A percentile compares a stretch with the other conserved stretches of the same genome.
phyloP scores from a whole-genome alignment of 805 yeast species.

The Zygosaccharomyces lentus region DNA sequence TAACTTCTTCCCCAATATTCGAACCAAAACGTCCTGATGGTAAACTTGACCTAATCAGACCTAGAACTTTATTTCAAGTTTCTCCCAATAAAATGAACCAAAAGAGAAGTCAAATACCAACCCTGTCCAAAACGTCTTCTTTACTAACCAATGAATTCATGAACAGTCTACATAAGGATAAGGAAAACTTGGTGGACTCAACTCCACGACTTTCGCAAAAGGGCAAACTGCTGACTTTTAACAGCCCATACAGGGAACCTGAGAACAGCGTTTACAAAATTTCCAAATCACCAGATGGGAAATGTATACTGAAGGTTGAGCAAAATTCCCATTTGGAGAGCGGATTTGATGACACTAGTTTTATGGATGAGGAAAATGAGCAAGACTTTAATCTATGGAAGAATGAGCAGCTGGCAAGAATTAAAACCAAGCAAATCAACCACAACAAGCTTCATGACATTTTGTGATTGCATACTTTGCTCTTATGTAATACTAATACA shows the following conservation, averaged over 20 bases:
- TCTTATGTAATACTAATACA: neutral
- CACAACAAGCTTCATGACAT: neutral
- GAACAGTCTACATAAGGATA: constrained; percentile 8
- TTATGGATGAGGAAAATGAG: constrained; percentile 30
- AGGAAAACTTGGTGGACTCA: constrained; percentile 14
- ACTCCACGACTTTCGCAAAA: constrained; percentile 11
- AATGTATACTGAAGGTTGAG: constrained; percentile 26
- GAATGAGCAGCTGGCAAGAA: constrained; percentile 30
- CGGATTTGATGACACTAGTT: constrained; percentile 31
- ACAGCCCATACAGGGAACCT: constrained; percentile 31
- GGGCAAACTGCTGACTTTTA: constrained; percentile 6
- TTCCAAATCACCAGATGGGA: constrained; percentile 33
- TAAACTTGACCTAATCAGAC: constrained; percentile 15
- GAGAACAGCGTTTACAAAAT: constrained; percentile 31
- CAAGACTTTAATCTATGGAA: constrained; percentile 30
- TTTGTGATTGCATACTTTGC: neutral
- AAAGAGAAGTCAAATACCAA: constrained; percentile 21
- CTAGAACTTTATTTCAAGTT: constrained; percentile 27
- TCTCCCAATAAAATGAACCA: constrained; percentile 20
- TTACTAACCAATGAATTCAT: constrained; percentile 1
- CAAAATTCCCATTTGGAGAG: constrained; percentile 16
- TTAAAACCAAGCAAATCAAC: constrained; percentile 9
- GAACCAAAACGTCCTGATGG: constrained; percentile 5
- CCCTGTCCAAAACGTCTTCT: constrained; percentile 12
- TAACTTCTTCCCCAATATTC: constrained; percentile 15